Evolutionary conservation across 495 filamentous ascomycete species (phyloP).

Genomic region (Bryoglossum gracile): DNA sequence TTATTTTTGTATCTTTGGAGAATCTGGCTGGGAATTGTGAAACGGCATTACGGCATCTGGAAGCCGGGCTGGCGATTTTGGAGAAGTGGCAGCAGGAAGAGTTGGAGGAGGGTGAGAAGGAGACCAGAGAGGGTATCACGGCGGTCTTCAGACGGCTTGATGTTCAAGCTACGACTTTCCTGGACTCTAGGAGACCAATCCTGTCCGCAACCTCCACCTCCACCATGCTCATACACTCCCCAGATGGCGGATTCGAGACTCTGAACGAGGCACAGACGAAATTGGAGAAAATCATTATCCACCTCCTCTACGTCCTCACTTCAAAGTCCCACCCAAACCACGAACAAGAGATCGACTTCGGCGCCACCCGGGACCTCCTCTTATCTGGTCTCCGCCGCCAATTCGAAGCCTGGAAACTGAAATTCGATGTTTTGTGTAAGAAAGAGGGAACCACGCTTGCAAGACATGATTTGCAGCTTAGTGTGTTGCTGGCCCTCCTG

Average conservation of each 20-base stretch:
- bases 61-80: conserved; percentile 35
- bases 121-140: conserved; percentile 9
- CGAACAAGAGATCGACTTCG: no score
- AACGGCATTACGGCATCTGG: conserved; percentile 38
- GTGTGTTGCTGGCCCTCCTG: conserved; percentile 5
- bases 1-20: conserved; percentile 49
- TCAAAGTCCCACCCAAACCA: neutral
- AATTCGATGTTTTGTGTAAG: conserved; percentile 4
- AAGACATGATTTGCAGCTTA: conserved; percentile 4
- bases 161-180: conserved; percentile 24
- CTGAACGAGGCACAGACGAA: conserved; percentile 3
- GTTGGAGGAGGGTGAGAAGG: neutral
- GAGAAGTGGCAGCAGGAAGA: conserved; percentile 3
- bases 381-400: neutral
- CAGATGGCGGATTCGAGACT: neutral
- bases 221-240: neutral
- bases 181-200: conserved; percentile 5
- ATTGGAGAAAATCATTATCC: conserved; percentile 5
- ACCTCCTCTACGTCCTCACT: conserved; percentile 8
- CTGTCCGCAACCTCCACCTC: neutral
- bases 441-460: neutral
- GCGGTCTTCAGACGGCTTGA: conserved; percentile 24
- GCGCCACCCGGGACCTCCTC: neutral
- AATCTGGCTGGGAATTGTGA: conserved; percentile 39
- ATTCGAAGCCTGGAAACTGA: conserved; percentile 5